These are phyloP conservation scores for Ogataea wickerhamii DNA, from an alignment of 805 yeast genomes.

Conservation along the genomic window DNA sequence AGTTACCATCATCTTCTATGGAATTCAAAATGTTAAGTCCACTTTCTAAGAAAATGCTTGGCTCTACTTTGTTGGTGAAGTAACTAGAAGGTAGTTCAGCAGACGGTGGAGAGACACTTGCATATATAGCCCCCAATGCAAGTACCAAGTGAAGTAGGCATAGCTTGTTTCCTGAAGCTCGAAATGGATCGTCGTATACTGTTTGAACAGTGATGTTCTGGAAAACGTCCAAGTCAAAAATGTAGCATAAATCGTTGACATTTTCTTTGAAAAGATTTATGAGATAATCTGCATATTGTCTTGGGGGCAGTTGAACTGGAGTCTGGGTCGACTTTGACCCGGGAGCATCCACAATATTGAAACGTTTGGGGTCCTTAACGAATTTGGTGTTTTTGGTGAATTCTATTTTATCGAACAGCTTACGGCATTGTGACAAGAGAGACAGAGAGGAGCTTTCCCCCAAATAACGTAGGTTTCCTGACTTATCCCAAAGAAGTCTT, in stretches of 20 bases:
- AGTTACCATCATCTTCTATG: slow-evolving; percentile 36
- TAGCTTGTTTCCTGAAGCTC: slow-evolving; percentile 25
- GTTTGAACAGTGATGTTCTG: slow-evolving; percentile 26
- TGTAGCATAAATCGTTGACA: slow-evolving; percentile 38
- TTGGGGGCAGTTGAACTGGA: slow-evolving; percentile 30
- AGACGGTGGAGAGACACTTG: slow-evolving; percentile 15
- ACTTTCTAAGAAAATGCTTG: slow-evolving; percentile 34
- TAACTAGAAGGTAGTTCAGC: slow-evolving; percentile 6
- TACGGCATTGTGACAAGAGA: slow-evolving; percentile 38
- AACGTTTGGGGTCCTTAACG: slow-evolving; percentile 37
- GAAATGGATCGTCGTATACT: slow-evolving; percentile 32
- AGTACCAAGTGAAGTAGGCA: slow-evolving; percentile 38
- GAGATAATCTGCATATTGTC: slow-evolving; percentile 29
- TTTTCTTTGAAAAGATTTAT: slow-evolving; percentile 35
- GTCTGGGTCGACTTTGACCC: slow-evolving; percentile 19
- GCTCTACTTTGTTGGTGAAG: slow-evolving; percentile 18
- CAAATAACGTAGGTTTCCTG: slow-evolving; percentile 36
- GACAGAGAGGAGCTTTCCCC: slow-evolving; percentile 44
- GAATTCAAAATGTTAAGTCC: slow-evolving; percentile 31
- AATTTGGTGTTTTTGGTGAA: slow-evolving; percentile 28
- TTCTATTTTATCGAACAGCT: slow-evolving; percentile 30
- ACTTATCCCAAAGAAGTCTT: slow-evolving; percentile 33
- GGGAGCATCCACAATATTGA: slow-evolving; percentile 37
- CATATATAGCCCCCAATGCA: slow-evolving; percentile 41
- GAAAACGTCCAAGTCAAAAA: slow-evolving; percentile 36